A percentile compares a stretch with the other conserved stretches of the same genome.
These are phyloP conservation scores for Neurospora tetrasperma DNA, from an alignment of 495 filamentous ascomycete genomes.

Conservation along the genomic window DNA sequence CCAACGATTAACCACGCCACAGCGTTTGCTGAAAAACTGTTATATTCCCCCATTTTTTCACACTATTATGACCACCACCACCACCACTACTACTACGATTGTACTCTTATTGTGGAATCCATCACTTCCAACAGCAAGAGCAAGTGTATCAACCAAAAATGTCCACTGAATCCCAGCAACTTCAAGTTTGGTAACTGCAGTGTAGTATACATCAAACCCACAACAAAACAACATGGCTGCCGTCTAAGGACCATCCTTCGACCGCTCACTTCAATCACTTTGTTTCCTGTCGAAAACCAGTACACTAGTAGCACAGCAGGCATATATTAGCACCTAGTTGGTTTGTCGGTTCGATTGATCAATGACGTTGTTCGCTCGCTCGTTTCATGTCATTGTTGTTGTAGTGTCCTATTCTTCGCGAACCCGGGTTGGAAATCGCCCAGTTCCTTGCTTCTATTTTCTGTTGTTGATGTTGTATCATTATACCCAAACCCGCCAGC, in stretches of 20 bases:
- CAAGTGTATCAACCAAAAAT: not conserved
- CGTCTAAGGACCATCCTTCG: not conserved
- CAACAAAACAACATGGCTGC: not conserved
- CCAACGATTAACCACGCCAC: not conserved
- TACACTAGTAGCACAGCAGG: not conserved
- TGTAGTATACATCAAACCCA: not conserved
- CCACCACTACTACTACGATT: too few species aligned
- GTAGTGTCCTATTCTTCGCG: not conserved
- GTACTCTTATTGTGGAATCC: not conserved
- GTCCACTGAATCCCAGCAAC: not conserved
- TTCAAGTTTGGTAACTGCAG: not conserved
- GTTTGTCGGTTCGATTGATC: not conserved
- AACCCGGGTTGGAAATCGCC: too few species aligned
- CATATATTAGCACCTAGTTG: not conserved
- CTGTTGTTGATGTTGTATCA: not conserved
- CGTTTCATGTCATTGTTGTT: not conserved
- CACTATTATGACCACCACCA: not conserved
- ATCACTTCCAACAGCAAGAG: not conserved
- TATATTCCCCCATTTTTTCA: not conserved
- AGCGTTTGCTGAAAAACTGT: not conserved
- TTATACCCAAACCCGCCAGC: not conserved
- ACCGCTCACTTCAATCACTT: not conserved
- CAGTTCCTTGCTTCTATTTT: too few species aligned
- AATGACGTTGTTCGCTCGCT: not conserved
- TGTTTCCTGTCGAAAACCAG: not conserved